Base-by-base conservation (phyloP, 495 filamentous ascomycete species). In the Penicillium goetzii region DNA sequence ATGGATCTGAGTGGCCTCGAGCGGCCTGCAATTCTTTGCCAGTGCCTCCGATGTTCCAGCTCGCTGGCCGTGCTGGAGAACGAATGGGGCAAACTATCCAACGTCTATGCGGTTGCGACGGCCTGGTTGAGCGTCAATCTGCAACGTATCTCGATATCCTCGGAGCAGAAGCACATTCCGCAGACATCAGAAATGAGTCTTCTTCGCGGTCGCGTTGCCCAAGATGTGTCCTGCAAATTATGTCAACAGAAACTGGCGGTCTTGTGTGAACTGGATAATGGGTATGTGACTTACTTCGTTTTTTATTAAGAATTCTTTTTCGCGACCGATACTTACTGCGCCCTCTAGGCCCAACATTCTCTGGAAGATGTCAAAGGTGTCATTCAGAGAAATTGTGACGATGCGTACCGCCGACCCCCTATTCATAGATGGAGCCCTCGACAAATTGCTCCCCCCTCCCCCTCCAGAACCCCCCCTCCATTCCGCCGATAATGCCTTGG, bases 51-150 rank as follows among this genome's bases (percentile, higher is more conserved):
- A 41, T 82, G 80, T 62, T 80, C 78, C 26, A 82, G 80, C 63
- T 80, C 80, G 23, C 70, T 82, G 58, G 80, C 80, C 1, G 80
- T 72, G 15, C 70, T 80, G 43, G 80, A 82, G 70, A 82, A 82
- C 56, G 80, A 82, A 62, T 82, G 80, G 80, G 77, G 75, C 11
- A 78, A 74, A 49, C 63, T 82, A 9, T 81, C 80, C 17, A 76
- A 71, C 45, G 74, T 77, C 23, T 81, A 82, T 45, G 74, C 78
- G 30, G 67, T 80, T 45, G 68, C 73, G 25, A 73, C 76, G 19
- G 77, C 73, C 54, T 82, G 80, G 80, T 68, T 80, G 34, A 82
- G 80, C 53, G 73, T 80, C 57, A 73, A 81, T 60, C 66, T 80
- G 30, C 71, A 80, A 52, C 78, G 80, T 19, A 77, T 82, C 25